A percentile compares a stretch with the other conserved stretches of the same genome.
Conservation (phyloP, 2,329 filamentous ascomycete genomes). For the Daldinia eschscholtzii region DNA sequence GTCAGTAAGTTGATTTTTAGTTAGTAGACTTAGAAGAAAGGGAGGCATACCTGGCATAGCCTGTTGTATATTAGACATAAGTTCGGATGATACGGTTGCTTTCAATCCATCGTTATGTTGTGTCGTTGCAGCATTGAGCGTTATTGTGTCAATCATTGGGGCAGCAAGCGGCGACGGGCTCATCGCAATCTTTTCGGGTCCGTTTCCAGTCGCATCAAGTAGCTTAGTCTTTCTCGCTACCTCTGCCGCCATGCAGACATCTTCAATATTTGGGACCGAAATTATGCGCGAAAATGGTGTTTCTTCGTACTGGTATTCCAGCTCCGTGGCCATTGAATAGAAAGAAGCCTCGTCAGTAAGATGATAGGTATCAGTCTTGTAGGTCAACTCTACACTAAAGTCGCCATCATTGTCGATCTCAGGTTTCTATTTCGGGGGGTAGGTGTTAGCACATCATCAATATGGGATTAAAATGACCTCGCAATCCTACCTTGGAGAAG, state of each 20-base stretch:
- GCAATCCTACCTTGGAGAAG: slow-evolving; percentile 2
- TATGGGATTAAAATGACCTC: neutral
- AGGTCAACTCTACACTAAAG: neutral
- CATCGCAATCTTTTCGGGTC: neutral
- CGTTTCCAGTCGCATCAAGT: neutral
- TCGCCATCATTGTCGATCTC: neutral
- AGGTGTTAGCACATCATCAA: neutral
- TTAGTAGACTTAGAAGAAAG: neutral
- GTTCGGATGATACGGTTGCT: neutral
- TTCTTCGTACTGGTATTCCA: neutral
- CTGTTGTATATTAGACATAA: slow-evolving; percentile 1
- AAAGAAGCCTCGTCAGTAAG: neutral
- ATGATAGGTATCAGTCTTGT: neutral
- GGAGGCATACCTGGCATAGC: neutral
- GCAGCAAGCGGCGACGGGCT: neutral
- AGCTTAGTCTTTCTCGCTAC: neutral
- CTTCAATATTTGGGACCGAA: neutral
- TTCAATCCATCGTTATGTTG: neutral
- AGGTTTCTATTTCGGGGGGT: neutral
- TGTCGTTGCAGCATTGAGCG: neutral
- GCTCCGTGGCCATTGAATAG: neutral
- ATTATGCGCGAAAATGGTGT: neutral
- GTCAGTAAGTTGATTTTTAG: neutral
- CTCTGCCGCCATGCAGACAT: neutral
- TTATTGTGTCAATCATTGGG: neutral